Evolutionary conservation across 352 stramenopile species (phyloP).

Genomic region (Globisporangium barbulae): DNA sequence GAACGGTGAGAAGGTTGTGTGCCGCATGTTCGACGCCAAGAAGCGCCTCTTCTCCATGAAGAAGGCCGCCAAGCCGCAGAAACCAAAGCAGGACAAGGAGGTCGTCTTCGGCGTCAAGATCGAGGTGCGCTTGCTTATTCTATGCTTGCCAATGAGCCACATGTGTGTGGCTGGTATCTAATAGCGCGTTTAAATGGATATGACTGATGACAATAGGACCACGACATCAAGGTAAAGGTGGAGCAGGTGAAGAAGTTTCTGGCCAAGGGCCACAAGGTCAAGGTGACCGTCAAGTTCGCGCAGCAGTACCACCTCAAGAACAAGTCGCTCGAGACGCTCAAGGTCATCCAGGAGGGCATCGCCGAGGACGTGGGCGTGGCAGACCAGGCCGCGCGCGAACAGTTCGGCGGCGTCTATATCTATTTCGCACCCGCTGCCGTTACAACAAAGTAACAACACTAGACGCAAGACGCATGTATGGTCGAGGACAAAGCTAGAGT

Average conservation of each 20-base stretch:
- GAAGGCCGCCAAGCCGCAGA: slow-evolving; percentile 59
- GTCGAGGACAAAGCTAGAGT: background rate
- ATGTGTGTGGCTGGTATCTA: background rate
- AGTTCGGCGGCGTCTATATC: slow-evolving; percentile 60
- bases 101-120: slow-evolving; percentile 70
- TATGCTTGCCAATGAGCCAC: background rate
- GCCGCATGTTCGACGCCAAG: slow-evolving; percentile 72
- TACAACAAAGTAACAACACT: slow-evolving; percentile 20
- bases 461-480: background rate
- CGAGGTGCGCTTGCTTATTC: slow-evolving; percentile 45
- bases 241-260: slow-evolving; percentile 67
- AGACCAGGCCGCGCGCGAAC: slow-evolving; percentile 31
- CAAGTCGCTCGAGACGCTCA: slow-evolving; percentile 42
- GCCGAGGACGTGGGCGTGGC: slow-evolving; percentile 31
- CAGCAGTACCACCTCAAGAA: slow-evolving; percentile 57
- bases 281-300: slow-evolving; percentile 67
- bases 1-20: slow-evolving; percentile 37
- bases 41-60: slow-evolving; percentile 71
- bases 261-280: slow-evolving; percentile 76
- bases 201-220: slow-evolving; percentile 23
- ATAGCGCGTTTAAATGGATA: background rate
- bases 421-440: slow-evolving; percentile 35
- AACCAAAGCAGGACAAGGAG: slow-evolving; percentile 72
- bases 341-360: slow-evolving; percentile 42
- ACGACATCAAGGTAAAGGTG: slow-evolving; percentile 74